Evolutionary conservation across 192 early-diverging fungal species (phyloP), one percentile per base, ranked within the genome.

Genomic region (Globomyces pollinis-pini): DNA sequence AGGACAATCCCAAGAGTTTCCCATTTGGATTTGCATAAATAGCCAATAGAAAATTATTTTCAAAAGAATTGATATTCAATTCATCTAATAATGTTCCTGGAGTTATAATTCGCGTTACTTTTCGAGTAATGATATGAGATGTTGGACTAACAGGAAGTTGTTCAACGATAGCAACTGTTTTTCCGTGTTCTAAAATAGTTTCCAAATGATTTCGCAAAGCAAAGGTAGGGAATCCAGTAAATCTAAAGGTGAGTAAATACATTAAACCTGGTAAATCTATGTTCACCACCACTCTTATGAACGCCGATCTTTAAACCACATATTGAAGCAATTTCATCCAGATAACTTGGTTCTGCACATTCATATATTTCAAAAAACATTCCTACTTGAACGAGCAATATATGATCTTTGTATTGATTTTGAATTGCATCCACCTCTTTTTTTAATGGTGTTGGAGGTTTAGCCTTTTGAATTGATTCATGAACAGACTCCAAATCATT

Each of bases 81-180:
- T 87, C 84, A 57, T 90, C 88, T 24, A 98, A 81, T 28, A 91
- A 57, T 0, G 92, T 93, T 0, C 92, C 94, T 0, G 91, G 86
- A 0, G 91, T 93, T 41, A 93, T 80, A 42, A 94, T 86, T 1
- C 92, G 66, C 2, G 82, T 82, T 9, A 98, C 82, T 13, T 68
- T 72, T 34, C 94, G 69, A 0, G 78, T 71, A 44, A 90, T 63
- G 9, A 57, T 38, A 34, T 70, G 70, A 2, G 65, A 53, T 20
- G 32, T 9, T 3, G 24, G 32, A 36, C 71, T 64, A 21, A 26
- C 28, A 31, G 13, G 36, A 15, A 38, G 56, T 59, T 79, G 73
- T 29, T 76, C 67, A 6, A 65, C 77, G 28, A 79, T 51, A 8
- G 71, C 77, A n/a, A 79, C 77, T 2, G 65, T 56, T n/a, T 67